Evolutionary conservation across 2,329 filamentous ascomycete species (phyloP).

Genomic region (Phymatotrichopsis omnivora): DNA sequence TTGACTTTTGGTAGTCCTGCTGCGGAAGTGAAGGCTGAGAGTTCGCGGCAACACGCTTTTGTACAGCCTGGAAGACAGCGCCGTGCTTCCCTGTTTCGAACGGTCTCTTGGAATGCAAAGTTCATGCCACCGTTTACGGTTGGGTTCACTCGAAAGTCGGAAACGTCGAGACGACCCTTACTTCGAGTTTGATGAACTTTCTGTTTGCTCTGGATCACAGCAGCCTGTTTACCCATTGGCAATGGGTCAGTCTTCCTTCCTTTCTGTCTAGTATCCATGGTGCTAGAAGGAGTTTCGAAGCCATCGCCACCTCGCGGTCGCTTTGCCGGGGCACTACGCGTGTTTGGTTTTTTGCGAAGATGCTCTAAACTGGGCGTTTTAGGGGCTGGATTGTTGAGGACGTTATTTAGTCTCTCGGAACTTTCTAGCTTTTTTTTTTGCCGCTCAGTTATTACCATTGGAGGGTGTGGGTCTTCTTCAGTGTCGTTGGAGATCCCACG

Average conservation of each 20-base stretch:
- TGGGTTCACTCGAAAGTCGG: constrained; percentile 75
- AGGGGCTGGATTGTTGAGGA: constrained; percentile 18
- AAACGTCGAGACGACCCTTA: constrained; percentile 13
- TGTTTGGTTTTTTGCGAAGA: constrained; percentile 11
- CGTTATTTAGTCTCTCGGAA: constrained; percentile 7
- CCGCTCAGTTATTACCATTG: constrained; percentile 7
- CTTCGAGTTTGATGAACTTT: constrained; percentile 1
- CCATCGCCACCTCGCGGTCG: neutral
- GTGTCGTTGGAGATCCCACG: constrained; percentile 6
- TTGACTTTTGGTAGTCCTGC: constrained; percentile 21
- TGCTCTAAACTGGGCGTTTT: constrained; percentile 17
- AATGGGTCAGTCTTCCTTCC: constrained; percentile 2
- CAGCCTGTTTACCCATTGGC: neutral
- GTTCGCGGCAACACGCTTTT: constrained; percentile 50
- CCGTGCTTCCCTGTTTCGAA: constrained; percentile 59
- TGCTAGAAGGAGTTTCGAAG: neutral
- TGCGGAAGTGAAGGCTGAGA: constrained; percentile 23
- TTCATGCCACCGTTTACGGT: constrained; percentile 57
- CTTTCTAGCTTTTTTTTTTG: constrained; percentile 7
- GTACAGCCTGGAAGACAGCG: constrained; percentile 64
- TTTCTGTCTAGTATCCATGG: too few species aligned
- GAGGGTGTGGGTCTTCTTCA: constrained; percentile 4
- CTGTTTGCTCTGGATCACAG: constrained; percentile 7
- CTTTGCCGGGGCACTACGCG: constrained; percentile 16
- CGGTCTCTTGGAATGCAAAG: constrained; percentile 64